Evolutionary conservation across 768 basidiomycete genomes (phyloP), one percentile per base, ranked within the genome.

Genomic region (Suillus spraguei): DNA sequence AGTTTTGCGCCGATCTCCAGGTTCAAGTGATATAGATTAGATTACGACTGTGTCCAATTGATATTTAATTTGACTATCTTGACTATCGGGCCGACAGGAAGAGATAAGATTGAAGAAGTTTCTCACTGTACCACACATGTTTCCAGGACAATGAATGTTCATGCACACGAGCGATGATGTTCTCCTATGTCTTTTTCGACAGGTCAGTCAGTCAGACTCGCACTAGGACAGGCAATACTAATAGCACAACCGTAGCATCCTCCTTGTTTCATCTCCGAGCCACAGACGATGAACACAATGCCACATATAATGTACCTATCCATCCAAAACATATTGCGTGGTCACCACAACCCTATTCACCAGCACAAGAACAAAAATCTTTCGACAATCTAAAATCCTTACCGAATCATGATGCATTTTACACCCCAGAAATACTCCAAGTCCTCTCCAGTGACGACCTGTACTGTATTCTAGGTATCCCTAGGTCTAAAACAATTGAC

Each of bases 381-480:
- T 24, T 62, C 44, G 54, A 44, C 46, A 17, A 39, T 60, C 56
- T 55, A 2, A 54, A 36, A n/a, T 49, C 59, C 14, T 59, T 53
- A 35, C 59, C 50, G 11, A 33, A 22, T 50, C 64, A 64, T 28
- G 65, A 67, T 56, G 62, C 28, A 52, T 38, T 59, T 53, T 62
- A 59, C 59, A 60, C 68, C n/a, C 66, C 35, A 6, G 70, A 68
- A 54, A 74, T 74, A 66, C 62, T 80, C 9, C 78, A 83, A 9
- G 83, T 94, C 28, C 80, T 92, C 32, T 74, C 80, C 28, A 82
- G 81, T 66, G 83, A 89, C 61, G 85, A 92, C 73, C 81, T 94
- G 42, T 94, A 94, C 73, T 76, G 80, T 32, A 86, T 94, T 36
- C 83, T 95, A 9, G 93, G 92, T 5, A 74, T 92, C 6, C 68